Conservation (phyloP, 2,329 filamentous ascomycete species). For the Alternaria sp. region DNA sequence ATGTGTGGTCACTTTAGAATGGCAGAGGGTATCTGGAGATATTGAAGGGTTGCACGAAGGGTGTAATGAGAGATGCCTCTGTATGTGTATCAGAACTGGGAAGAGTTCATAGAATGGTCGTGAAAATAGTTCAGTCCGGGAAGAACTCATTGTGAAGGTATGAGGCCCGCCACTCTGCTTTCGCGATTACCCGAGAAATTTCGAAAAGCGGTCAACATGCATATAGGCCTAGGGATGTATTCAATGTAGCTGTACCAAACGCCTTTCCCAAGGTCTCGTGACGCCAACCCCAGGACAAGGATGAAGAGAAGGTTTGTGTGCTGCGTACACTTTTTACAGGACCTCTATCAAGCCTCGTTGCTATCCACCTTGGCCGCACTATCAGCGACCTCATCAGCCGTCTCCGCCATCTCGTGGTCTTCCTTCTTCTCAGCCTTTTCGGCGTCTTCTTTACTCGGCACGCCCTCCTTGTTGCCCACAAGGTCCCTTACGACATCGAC, state of each 20-base stretch:
- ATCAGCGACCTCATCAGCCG: slow-evolving; percentile 32
- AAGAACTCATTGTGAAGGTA: too few species aligned
- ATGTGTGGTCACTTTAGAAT: too few species aligned
- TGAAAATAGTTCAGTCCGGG: too few species aligned
- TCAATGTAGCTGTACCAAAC: neutral
- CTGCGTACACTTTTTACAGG: neutral
- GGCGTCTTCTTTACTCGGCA: slow-evolving; percentile 29
- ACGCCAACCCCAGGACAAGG: neutral
- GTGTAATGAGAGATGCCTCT: too few species aligned
- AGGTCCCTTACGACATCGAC: slow-evolving; percentile 79
- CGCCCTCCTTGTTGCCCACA: slow-evolving; percentile 50
- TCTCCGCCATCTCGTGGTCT: slow-evolving; percentile 57
- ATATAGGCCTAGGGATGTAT: too few species aligned
- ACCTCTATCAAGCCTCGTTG: slow-evolving; percentile 20
- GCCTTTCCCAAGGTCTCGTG: neutral
- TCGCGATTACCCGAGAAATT: too few species aligned
- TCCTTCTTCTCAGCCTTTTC: slow-evolving; percentile 49
- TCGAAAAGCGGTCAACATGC: too few species aligned
- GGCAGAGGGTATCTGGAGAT: too few species aligned
- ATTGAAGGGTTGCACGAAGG: too few species aligned
- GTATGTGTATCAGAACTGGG: too few species aligned
- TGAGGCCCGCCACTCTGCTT: too few species aligned
- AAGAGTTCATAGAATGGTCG: too few species aligned
- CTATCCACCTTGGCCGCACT: slow-evolving; percentile 50
- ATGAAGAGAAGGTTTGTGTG: neutral